These are phyloP conservation scores for Suhomyces pyralidae DNA, from an alignment of 805 yeast species.

Conservation along the genomic window DNA sequence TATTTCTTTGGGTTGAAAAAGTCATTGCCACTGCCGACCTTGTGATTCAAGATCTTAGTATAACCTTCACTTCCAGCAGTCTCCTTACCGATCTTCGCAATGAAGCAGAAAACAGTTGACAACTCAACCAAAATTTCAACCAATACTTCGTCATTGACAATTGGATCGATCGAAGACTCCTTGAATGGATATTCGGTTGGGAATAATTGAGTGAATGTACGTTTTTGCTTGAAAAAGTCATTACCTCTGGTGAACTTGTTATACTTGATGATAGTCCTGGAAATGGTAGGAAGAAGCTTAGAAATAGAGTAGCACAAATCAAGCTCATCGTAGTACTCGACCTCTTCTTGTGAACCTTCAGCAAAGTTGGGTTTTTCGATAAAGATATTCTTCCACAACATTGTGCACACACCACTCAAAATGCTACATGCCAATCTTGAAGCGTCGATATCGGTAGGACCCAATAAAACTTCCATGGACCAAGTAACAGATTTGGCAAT, in stretches of 20 bases:
- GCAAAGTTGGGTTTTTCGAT: not conserved
- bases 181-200: conserved; percentile 65
- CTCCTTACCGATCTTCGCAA: conserved; percentile 48
- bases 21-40: conserved; percentile 23
- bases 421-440: conserved; percentile 62
- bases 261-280: conserved; percentile 49
- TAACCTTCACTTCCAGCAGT: conserved; percentile 45
- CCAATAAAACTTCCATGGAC: conserved; percentile 55
- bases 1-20: conserved; percentile 41
- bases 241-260: conserved; percentile 48
- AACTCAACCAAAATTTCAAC: conserved; percentile 74
- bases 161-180: conserved; percentile 66
- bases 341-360: conserved; percentile 18
- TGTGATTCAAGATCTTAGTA: conserved; percentile 33
- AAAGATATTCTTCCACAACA: conserved; percentile 32
- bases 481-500: conserved; percentile 49
- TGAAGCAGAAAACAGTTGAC: conserved; percentile 54
- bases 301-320: conserved; percentile 46
- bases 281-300: conserved; percentile 53
- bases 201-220: conserved; percentile 66
- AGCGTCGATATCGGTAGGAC: conserved; percentile 54
- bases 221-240: conserved; percentile 52
- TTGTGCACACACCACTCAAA: conserved; percentile 47
- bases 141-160: conserved; percentile 63
- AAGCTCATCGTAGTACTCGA: conserved; percentile 19